Conservation (phyloP, 345 rosid species). For the Ceriops tagal region DNA sequence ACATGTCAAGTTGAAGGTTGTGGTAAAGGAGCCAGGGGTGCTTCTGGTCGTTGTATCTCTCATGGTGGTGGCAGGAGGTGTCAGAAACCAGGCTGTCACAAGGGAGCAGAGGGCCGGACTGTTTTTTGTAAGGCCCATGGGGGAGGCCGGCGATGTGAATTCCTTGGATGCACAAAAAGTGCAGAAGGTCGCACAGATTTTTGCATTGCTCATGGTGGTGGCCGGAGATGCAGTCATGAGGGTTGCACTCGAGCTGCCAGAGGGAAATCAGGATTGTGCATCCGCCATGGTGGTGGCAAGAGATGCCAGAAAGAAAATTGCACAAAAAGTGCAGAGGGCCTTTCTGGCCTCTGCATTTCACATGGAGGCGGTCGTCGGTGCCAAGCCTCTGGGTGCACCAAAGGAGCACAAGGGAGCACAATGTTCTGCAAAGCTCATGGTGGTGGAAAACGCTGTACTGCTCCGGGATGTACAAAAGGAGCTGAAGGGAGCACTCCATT, state of each 20-base stretch:
- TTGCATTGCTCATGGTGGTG: slow-evolving; percentile 98
- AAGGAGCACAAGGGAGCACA: slow-evolving; percentile 98
- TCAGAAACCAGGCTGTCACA: slow-evolving; percentile 79
- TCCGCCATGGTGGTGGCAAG: slow-evolving; percentile 97
- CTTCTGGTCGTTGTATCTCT: slow-evolving; percentile 92
- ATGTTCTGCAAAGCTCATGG: slow-evolving; percentile 98
- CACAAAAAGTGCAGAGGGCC: slow-evolving; percentile 93
- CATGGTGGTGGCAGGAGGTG: slow-evolving; percentile 99
- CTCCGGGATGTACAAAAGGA: slow-evolving; percentile 74
- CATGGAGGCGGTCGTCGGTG: slow-evolving; percentile 98
- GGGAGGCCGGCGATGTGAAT: slow-evolving; percentile 94
- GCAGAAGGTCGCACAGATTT: slow-evolving; percentile 97
- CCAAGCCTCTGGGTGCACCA: slow-evolving; percentile 71
- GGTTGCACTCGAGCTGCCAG: slow-evolving; percentile 91
- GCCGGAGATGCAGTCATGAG: slow-evolving; percentile 77
- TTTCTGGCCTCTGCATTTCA: slow-evolving; percentile 92
- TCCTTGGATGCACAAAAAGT: slow-evolving; percentile 94
- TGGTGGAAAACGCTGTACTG: slow-evolving; percentile 92
- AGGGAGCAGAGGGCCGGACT: slow-evolving; percentile 98
- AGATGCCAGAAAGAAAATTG: slow-evolving; percentile 89
- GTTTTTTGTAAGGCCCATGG: slow-evolving; percentile 98
- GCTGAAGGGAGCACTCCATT: slow-evolving; percentile 98
- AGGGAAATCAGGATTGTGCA: slow-evolving; percentile 93
- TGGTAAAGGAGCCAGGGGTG: slow-evolving; percentile 98
- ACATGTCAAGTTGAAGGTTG: slow-evolving; percentile 90